Evolutionary conservation across 768 basidiomycete species (phyloP).

Genomic region (Amanita phalloides): DNA sequence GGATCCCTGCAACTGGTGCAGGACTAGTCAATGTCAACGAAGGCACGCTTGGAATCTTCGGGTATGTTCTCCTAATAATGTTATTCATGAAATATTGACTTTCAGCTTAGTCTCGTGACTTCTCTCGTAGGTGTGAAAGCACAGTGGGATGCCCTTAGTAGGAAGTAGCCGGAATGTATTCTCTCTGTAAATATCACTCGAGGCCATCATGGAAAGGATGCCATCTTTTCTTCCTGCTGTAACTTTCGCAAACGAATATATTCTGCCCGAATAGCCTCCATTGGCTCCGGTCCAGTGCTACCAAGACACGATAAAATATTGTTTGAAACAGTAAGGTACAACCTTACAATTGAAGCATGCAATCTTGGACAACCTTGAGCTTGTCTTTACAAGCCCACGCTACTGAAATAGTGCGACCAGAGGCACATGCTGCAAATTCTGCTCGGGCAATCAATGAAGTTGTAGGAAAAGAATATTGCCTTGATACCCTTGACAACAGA

Average conservation of each 20-base stretch:
- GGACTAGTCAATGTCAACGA: constrained; percentile 74
- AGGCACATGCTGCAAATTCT: constrained; percentile 84
- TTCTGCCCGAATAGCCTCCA: constrained; percentile 62
- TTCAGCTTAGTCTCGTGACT: constrained; percentile 43
- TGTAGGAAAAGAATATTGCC: constrained; percentile 1
- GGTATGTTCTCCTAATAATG: constrained; percentile 34
- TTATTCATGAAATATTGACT: neutral
- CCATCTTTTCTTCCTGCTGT: constrained; percentile 14
- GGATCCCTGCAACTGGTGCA: constrained; percentile 80
- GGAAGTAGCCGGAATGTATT: constrained; percentile 23
- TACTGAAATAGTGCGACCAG: constrained; percentile 72
- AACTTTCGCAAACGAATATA: constrained; percentile 58
- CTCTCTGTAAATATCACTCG: neutral
- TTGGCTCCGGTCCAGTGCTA: constrained; percentile 66
- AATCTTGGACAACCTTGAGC: constrained; percentile 61
- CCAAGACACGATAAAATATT: constrained; percentile 2
- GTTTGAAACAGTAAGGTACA: neutral
- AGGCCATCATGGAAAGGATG: neutral
- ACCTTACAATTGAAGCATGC: constrained; percentile 73
- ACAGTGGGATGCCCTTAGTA: constrained; percentile 50
- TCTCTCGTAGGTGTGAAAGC: constrained; percentile 59
- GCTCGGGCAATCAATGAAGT: constrained; percentile 3
- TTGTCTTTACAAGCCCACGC: constrained; percentile 74
- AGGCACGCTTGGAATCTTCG: constrained; percentile 74
- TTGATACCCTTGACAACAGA: constrained; percentile 55